Base-by-base conservation (phyloP, 2,329 filamentous ascomycete genomes). In the Colletotrichum melonis region DNA sequence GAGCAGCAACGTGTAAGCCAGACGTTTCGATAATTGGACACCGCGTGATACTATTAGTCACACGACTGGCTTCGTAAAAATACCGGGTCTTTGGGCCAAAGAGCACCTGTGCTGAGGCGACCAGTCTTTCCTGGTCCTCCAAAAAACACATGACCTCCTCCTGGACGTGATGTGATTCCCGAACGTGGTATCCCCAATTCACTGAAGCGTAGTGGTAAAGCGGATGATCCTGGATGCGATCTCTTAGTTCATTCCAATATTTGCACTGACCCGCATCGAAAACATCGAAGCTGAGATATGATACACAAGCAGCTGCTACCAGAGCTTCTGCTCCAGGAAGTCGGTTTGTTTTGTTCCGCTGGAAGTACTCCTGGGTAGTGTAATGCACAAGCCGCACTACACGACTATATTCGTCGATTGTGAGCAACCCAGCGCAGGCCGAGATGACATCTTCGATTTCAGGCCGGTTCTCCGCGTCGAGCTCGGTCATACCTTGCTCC, bases 281-380 rank as follows among this genome's bases (percentile, higher is more conserved):
- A 22, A n/a, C 46, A 14, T 52, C 67, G 26, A 82, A 82, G 11
- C 78, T 82, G 4, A 86, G 76, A 62, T 86, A 85, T 0, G 79
- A 80, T 5, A 82, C 38, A 71, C 83, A 87, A 5, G 71, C 76
- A 5, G 52, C 64, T 1, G 77, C 64, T 11, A 86, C 79, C 3
- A 80, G 26, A 0, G 2, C 14, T 9, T 84, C 69, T 0, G 79
- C 79, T 42, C 77, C 28, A 0, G 78, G 78, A 65, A 87, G 81
- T 77, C 80, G 83, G 5, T 58, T 26, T 0, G 8, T 46, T 12
- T 69, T 58, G 1, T 75, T 82, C 14, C 72, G 60, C 22, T 83
- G 78, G 55, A 88, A 81, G 74, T 85, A 88, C 52, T 87, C 81
- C 56, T 87, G 82, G 1, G 85, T 79, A 0, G 86, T 87, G 67